Base-by-base conservation (phyloP, 2,329 filamentous ascomycete genomes). In the Fusarium continuum region DNA sequence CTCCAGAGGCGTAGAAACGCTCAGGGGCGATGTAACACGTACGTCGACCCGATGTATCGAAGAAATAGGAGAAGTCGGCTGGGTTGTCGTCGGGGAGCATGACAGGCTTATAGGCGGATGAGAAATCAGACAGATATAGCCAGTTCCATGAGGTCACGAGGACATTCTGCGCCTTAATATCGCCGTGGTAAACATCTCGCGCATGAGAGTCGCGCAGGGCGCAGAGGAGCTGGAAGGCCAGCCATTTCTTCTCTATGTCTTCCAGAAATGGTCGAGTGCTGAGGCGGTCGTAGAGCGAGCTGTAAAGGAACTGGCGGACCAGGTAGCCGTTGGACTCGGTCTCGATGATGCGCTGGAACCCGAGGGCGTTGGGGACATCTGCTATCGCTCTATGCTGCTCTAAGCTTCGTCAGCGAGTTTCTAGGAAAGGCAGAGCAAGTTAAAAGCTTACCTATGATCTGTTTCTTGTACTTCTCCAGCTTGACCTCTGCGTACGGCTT, bases 81-180 rank as follows among this genome's bases (percentile, higher is more conserved):
- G 95, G 95, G 71, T 99, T 98, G 72, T 99, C 93, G 75, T 97
- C 94, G 4, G 95, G 95, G 4, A 99, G 82, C 75, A 92, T 92
- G 6, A 93, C 91, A 10, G 93, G 95, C 73, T 99, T 99, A 80
- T 96, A 98, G 0, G 91, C 90, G 0, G 94, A 93, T 5, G 94
- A 97, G 75, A 98, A 99, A 76, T 99, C 95, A n/a, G 93, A 90
- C 31, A 99, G 84, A 74, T 98, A 99, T 3, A 99, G 84, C 95
- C 96, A 99, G 79, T 98, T 97, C 95, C 95, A 99, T 7, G 95
- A 98, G 0, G 95, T 99, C 45, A 99, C 94, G 41, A 99, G 82
- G 29, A 96, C 88, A 71, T 99, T 99, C 77, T 99, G 94, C 2
- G 94, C 95, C 81, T 99, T 99, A 80, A 99, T 98, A 73, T 99